Evolutionary conservation across 176 grass and related monocot genomes (phyloP).

Genomic region (Alloteropsis semialata): DNA sequence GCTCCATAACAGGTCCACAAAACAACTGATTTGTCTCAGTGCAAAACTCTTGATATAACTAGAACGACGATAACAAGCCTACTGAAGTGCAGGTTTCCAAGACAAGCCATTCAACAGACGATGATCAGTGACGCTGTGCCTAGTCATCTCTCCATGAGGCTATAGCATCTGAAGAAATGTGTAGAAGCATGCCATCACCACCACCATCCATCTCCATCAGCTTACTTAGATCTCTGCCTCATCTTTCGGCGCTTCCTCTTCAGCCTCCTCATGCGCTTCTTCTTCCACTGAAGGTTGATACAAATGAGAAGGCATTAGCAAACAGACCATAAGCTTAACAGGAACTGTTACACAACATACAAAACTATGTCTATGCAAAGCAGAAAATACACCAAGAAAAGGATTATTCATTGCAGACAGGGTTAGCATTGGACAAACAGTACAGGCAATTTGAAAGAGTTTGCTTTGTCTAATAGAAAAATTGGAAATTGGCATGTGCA

Average conservation of each 20-base stretch:
- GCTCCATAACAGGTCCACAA: slow-evolving; percentile 35
- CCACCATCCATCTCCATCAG: slow-evolving; percentile 1
- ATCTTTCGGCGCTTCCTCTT: slow-evolving; percentile 99
- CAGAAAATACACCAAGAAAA: no score
- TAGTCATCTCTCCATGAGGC: background rate
- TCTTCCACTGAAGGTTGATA: slow-evolving; percentile 75
- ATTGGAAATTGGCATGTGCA: background rate
- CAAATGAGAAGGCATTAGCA: background rate
- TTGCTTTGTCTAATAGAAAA: background rate
- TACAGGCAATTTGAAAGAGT: no score
- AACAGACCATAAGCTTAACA: background rate
- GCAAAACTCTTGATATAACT: slow-evolving; percentile 33
- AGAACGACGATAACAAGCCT: slow-evolving; percentile 16
- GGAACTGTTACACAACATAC: no score
- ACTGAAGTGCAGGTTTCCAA: slow-evolving; percentile 31
- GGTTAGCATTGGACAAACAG: background rate
- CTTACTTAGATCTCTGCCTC: slow-evolving; percentile 96
- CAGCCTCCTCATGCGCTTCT: slow-evolving; percentile 98
- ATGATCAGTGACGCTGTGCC: background rate
- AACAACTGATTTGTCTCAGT: background rate
- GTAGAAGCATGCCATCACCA: background rate
- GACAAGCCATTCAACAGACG: slow-evolving; percentile 23
- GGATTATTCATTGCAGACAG: background rate
- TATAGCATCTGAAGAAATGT: background rate
- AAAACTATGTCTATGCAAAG: background rate